phyloP scores from a whole-genome alignment of 208 protist species.

The Trypanosoma brucei region DNA sequence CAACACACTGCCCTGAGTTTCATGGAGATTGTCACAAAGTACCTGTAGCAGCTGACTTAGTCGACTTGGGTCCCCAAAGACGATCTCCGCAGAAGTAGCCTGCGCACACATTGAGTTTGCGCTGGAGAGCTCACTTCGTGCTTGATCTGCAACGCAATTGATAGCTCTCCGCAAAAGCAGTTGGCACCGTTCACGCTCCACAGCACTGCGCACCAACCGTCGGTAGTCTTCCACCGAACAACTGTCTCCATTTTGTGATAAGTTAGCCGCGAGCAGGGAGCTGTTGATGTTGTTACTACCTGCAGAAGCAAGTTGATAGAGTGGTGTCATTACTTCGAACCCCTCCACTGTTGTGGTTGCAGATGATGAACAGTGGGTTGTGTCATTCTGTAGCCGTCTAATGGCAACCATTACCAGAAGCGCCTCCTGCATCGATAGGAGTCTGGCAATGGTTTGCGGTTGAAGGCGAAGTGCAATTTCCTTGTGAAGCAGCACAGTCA shows the following conservation, averaged over 20 bases:
- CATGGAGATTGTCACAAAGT: constrained; percentile 32
- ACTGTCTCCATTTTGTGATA: not conserved
- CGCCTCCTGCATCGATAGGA: constrained; percentile 72
- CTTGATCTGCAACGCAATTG: constrained; percentile 37
- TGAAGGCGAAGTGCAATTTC: constrained; percentile 30
- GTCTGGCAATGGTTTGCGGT: constrained; percentile 40
- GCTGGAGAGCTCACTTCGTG: constrained; percentile 17
- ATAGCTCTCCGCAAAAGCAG: constrained; percentile 50
- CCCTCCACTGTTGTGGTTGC: constrained; percentile 10
- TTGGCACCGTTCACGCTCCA: constrained; percentile 59
- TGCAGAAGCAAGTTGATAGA: constrained; percentile 8
- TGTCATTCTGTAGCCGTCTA: constrained; percentile 75
- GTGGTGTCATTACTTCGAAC: constrained; percentile 15
- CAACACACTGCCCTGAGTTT: constrained; percentile 37
- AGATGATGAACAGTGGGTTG: constrained; percentile 15
- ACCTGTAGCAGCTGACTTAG: constrained; percentile 34
- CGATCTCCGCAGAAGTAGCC: constrained; percentile 62
- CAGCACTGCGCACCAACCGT: constrained; percentile 20
- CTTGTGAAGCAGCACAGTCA: constrained; percentile 48
- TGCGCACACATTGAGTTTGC: constrained; percentile 1
- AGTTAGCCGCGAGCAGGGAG: not conserved
- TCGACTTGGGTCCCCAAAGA: constrained; percentile 45
- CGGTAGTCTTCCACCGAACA: constrained; percentile 11
- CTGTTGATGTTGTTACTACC: not conserved
- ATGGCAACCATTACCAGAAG: constrained; percentile 54